These are phyloP conservation scores for Rosa rugosa DNA, from an alignment of 306 rosid species.

Conservation along the genomic window DNA sequence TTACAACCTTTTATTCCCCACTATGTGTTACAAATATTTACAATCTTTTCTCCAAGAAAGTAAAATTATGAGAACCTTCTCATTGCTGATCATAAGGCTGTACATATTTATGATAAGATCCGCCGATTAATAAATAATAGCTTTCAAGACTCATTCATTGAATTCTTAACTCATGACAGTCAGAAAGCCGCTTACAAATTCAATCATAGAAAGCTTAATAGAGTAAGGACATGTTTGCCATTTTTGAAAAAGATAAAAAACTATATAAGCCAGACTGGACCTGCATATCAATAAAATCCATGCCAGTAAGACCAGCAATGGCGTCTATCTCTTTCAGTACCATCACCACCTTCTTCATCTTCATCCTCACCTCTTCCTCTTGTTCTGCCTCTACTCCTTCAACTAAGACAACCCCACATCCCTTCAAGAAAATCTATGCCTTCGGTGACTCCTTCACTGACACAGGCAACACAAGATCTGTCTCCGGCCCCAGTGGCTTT, in stretches of 20 bases:
- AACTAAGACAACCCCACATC: slow-evolving; percentile 25
- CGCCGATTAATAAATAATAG: neutral
- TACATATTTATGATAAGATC: neutral
- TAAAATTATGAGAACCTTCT: neutral
- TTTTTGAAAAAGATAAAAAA: neutral
- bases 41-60: neutral
- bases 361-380: slow-evolving; percentile 30
- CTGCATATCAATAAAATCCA: neutral
- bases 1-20: neutral
- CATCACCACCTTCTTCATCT: slow-evolving; percentile 25
- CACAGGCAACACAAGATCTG: slow-evolving; percentile 82
- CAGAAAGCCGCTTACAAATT: neutral
- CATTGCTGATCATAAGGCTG: neutral
- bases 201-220: neutral
- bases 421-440: slow-evolving; percentile 75
- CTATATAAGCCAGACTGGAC: neutral
- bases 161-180: neutral
- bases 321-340: slow-evolving; percentile 11
- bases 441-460: slow-evolving; percentile 95
- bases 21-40: neutral
- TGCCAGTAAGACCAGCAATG: slow-evolving; percentile 24
- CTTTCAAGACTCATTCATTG: neutral
- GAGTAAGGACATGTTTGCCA: neutral
- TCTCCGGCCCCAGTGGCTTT: slow-evolving; percentile 72
- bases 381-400: slow-evolving; percentile 21